These are phyloP conservation scores for Aureobasidium leucospermi DNA, from an alignment of 2,329 filamentous ascomycete species.

Conservation along the genomic window DNA sequence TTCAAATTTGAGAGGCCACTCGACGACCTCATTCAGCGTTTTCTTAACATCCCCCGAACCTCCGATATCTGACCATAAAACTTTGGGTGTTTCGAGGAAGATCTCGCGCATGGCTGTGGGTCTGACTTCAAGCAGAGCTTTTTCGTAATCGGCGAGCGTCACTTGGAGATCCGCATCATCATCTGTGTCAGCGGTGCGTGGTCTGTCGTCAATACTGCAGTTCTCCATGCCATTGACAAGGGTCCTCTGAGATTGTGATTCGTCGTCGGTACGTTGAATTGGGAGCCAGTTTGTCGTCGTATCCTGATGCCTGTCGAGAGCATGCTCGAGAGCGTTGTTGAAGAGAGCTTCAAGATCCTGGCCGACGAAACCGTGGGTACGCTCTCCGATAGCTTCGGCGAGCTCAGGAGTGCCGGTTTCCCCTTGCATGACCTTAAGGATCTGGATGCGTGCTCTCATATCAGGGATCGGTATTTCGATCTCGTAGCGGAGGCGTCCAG, in stretches of 20 bases:
- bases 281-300: neutral
- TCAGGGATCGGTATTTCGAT: constrained; percentile 75
- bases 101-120: constrained; percentile 86
- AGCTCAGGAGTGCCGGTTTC: constrained; percentile 42
- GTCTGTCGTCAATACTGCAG: neutral
- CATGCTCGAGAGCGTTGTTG: constrained; percentile 42
- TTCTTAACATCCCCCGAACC: constrained; percentile 70
- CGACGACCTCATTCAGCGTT: constrained; percentile 49
- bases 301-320: constrained; percentile 25
- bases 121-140: constrained; percentile 60
- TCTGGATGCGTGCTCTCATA: constrained; percentile 60
- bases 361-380: constrained; percentile 82
- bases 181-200: neutral
- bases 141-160: constrained; percentile 49
- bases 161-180: constrained; percentile 13
- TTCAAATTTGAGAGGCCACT: constrained; percentile 51
- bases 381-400: constrained; percentile 57
- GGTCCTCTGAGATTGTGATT: neutral
- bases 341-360: constrained; percentile 65
- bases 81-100: constrained; percentile 77
- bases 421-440: constrained; percentile 56
- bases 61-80: constrained; percentile 81
- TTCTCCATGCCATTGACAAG: constrained; percentile 1
- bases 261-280: neutral
- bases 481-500: constrained; percentile 57